Evolutionary conservation across 2,329 filamentous ascomycete species (phyloP).

Genomic region (Neopestalotiopsis sp.): DNA sequence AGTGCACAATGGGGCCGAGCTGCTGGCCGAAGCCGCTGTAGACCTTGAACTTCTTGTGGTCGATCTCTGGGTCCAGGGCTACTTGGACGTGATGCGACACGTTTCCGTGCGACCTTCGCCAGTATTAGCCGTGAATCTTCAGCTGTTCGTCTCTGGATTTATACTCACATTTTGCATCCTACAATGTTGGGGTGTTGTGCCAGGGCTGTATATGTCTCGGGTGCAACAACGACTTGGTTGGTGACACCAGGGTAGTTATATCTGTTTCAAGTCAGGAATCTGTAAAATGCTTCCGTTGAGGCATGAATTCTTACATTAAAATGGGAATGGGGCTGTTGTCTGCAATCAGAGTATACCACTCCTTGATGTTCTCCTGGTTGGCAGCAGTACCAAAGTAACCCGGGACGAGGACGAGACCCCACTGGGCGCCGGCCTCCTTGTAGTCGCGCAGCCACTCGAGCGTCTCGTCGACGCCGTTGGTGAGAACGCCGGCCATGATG

Average conservation of each 20-base stretch:
- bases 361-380: slow-evolving; percentile 61
- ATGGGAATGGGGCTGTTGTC: slow-evolving; percentile 64
- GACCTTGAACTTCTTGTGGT: slow-evolving; percentile 64
- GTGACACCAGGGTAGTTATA: slow-evolving; percentile 68
- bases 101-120: slow-evolving; percentile 56
- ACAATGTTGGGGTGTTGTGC: slow-evolving; percentile 69
- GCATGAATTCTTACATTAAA: slow-evolving; percentile 52
- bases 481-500: slow-evolving; percentile 50
- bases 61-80: slow-evolving; percentile 63
- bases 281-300: background rate
- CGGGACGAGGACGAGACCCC: slow-evolving; percentile 67
- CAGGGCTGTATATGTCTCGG: slow-evolving; percentile 61
- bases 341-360: slow-evolving; percentile 67
- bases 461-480: slow-evolving; percentile 34
- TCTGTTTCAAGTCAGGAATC: slow-evolving; percentile 29
- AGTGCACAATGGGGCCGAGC: slow-evolving; percentile 65
- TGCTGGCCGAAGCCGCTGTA: slow-evolving; percentile 71
- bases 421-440: slow-evolving; percentile 62
- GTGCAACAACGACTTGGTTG: slow-evolving; percentile 64
- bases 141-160: background rate
- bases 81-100: slow-evolving; percentile 69
- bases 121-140: background rate
- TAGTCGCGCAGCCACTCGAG: slow-evolving; percentile 52
- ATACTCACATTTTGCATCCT: slow-evolving; percentile 62
- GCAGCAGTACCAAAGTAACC: slow-evolving; percentile 67